These are phyloP conservation scores for Coelastrella sp. DNA, from an alignment of 139 green algal genomes.

Conservation along the genomic window DNA sequence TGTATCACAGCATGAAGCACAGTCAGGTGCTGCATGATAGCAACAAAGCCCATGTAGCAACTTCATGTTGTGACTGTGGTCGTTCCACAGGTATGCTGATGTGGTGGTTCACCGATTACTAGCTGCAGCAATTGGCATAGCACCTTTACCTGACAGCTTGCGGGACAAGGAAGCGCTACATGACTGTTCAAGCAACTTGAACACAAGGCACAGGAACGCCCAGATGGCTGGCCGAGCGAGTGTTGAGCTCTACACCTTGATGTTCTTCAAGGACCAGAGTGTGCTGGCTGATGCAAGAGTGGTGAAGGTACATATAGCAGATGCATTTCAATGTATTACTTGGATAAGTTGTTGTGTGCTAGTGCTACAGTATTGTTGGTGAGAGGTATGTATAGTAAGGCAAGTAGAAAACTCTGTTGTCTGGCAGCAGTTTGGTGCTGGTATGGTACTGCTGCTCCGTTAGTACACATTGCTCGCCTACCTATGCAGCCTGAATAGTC, in stretches of 20 bases:
- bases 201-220: conserved; percentile 92
- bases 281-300: conserved; percentile 84
- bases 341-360: too few species aligned
- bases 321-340: background rate
- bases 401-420: too few species aligned
- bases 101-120: conserved; percentile 96
- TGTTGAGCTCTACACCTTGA: conserved; percentile 97
- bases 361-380: too few species aligned
- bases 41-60: too few species aligned
- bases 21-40: too few species aligned
- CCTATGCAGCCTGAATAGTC: too few species aligned
- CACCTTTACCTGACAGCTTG: conserved; percentile 76
- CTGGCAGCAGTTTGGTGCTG: too few species aligned
- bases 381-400: too few species aligned
- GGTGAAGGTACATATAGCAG: conserved; percentile 65
- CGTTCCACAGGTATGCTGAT: conserved; percentile 83
- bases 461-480: too few species aligned
- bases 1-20: too few species aligned
- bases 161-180: conserved; percentile 72
- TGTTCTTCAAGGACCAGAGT: conserved; percentile 89
- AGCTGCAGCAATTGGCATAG: conserved; percentile 78
- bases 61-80: background rate
- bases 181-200: conserved; percentile 85
- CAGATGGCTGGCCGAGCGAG: conserved; percentile 93
- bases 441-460: too few species aligned